These are phyloP conservation scores for Paramecium primaurelia DNA, from an alignment of 73 alveolate species.

Conservation along the genomic window DNA sequence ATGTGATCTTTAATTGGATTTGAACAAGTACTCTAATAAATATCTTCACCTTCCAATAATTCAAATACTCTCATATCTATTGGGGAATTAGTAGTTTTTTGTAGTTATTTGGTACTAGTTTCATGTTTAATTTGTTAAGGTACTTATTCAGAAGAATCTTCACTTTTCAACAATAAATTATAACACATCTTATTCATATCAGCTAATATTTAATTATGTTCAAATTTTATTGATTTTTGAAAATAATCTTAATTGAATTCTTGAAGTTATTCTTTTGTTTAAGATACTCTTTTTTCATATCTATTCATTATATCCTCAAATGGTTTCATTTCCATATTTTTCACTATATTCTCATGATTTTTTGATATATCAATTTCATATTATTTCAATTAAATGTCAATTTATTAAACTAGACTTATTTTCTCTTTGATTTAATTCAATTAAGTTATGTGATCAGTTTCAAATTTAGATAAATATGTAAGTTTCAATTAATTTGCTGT, in stretches of 20 bases:
- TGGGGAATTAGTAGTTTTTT: neutral
- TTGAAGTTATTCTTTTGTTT: neutral
- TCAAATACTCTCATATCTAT: conserved; percentile 18
- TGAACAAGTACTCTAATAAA: conserved; percentile 22
- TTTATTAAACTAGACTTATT: neutral
- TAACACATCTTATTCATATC: conserved; percentile 44
- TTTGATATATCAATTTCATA: neutral
- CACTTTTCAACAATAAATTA: neutral
- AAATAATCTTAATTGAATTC: neutral
- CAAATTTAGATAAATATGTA: neutral
- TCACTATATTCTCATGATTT: conserved; percentile 33
- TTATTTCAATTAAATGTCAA: neutral
- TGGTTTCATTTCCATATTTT: conserved; percentile 45
- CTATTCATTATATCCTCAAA: conserved; percentile 27
- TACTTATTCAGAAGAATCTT: neutral
- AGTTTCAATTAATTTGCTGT: conserved; percentile 4
- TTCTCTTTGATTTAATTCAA: neutral
- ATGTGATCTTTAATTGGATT: conserved; percentile 1
- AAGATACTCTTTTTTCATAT: neutral
- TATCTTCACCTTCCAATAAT: conserved; percentile 35
- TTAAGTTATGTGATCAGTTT: neutral
- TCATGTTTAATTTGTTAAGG: neutral
- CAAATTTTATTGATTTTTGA: neutral
- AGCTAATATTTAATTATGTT: neutral
- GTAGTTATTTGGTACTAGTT: neutral